Conservation (phyloP, 192 early-diverging fungal genomes). For the Backusella circina region DNA sequence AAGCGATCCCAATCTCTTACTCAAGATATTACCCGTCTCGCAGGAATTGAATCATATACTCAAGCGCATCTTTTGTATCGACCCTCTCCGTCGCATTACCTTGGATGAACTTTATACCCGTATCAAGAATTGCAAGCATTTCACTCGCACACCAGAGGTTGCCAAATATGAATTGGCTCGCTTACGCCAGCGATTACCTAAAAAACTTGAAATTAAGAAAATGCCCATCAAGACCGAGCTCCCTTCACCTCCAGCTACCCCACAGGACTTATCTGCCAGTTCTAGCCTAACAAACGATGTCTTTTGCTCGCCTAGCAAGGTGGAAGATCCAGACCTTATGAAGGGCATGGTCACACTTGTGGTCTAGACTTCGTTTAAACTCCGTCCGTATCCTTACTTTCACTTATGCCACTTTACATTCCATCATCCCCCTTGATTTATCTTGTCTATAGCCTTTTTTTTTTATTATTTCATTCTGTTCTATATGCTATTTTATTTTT, state of each 20-base stretch:
- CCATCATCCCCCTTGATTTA: neutral
- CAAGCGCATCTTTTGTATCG: constrained; percentile 68
- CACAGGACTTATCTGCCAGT: neutral
- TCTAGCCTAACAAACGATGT: neutral
- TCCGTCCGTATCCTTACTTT: neutral
- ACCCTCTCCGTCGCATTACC: constrained; percentile 54
- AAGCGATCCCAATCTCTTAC: constrained; percentile 57
- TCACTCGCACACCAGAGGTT: constrained; percentile 38
- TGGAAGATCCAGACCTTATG: constrained; percentile 4
- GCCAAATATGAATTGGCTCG: constrained; percentile 15
- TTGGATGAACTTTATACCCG: constrained; percentile 36
- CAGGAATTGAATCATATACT: constrained; percentile 66
- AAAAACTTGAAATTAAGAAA: neutral
- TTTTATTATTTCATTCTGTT: neutral
- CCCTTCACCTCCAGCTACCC: constrained; percentile 6
- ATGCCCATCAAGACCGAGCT: neutral
- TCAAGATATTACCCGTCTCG: constrained; percentile 64
- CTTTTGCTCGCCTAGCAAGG: neutral
- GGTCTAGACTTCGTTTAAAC: constrained; percentile 1
- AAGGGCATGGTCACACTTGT: constrained; percentile 5
- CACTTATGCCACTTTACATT: constrained; percentile 1
- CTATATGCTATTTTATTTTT: neutral
- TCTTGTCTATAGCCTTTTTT: neutral
- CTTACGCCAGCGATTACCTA: neutral
- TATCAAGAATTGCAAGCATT: constrained; percentile 41